A percentile compares a stretch with the other conserved stretches of the same genome.
Conservation (phyloP, 139 green algal species). For the Picochlorum sp. region DNA sequence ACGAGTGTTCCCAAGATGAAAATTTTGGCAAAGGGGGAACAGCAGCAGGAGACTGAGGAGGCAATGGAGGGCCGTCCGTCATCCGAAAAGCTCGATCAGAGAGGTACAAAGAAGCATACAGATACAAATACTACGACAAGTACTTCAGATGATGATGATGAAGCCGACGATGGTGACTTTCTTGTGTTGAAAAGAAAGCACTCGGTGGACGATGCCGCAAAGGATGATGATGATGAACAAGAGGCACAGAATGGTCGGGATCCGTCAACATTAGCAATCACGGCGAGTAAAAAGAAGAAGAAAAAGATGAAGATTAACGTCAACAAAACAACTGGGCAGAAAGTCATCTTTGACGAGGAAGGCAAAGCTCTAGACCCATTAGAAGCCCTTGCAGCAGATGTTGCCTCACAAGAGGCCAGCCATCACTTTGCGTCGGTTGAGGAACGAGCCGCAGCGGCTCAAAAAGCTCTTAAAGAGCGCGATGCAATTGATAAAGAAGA, state of each 20-base stretch:
- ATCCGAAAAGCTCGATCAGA: not conserved
- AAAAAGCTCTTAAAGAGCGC: conserved; percentile 35
- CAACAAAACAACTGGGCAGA: conserved; percentile 23
- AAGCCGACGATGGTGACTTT: conserved; percentile 27
- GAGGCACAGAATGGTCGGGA: not conserved
- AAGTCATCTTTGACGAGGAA: conserved; percentile 71
- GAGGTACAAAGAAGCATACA: not conserved
- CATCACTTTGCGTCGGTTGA: conserved; percentile 21
- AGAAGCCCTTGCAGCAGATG: conserved; percentile 34
- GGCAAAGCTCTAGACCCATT: conserved; percentile 53
- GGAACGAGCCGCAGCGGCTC: conserved; percentile 47
- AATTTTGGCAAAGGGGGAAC: conserved; percentile 52
- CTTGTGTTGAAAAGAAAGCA: conserved; percentile 39
- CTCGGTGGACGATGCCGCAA: not conserved
- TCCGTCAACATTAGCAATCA: not conserved
- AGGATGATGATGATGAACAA: conserved; percentile 5
- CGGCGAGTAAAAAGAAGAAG: conserved; percentile 51
- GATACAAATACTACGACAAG: too few relatives aligned
- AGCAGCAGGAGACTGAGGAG: conserved; percentile 10
- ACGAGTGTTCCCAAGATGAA: conserved; percentile 67
- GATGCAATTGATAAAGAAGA: conserved; percentile 31
- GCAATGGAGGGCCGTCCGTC: conserved; percentile 3
- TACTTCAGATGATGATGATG: not conserved
- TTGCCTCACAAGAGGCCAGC: not conserved
- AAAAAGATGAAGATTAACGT: conserved; percentile 63